Evolutionary conservation across 805 yeast species (phyloP).

Genomic region (Barnettozyma vustinii): DNA sequence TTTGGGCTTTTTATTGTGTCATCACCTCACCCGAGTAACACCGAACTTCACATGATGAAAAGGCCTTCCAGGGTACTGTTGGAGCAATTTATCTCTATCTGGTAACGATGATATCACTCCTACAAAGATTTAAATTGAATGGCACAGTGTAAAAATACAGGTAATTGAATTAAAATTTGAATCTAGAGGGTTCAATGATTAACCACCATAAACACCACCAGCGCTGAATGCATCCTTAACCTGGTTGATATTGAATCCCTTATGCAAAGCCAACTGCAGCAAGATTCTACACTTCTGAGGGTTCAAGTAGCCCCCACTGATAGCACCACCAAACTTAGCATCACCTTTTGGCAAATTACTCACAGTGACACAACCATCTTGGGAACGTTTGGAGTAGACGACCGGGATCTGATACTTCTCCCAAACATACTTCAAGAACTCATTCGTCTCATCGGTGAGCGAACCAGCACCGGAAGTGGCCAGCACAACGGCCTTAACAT

Average conservation of each 20-base stretch:
- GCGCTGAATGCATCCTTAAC: constrained; percentile 34
- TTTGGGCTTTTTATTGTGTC: background rate
- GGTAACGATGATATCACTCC: too few relatives aligned
- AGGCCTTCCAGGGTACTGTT: too few relatives aligned
- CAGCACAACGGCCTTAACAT: constrained; percentile 50
- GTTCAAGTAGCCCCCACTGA: constrained; percentile 61
- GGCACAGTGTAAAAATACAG: background rate
- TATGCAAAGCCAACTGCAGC: constrained; percentile 47
- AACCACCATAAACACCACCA: constrained; percentile 39
- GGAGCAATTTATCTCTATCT: too few relatives aligned
- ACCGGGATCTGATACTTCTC: constrained; percentile 43
- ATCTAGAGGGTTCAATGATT: background rate
- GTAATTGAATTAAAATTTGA: too few relatives aligned
- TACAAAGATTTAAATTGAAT: too few relatives aligned
- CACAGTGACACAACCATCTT: constrained; percentile 66
- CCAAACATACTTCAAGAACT: constrained; percentile 35
- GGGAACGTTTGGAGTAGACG: constrained; percentile 59
- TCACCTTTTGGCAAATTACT: constrained; percentile 18
- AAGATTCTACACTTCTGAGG: constrained; percentile 61
- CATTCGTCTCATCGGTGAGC: constrained; percentile 44
- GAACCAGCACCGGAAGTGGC: constrained; percentile 76
- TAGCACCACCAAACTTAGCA: constrained; percentile 36
- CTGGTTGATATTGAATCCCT: constrained; percentile 27
- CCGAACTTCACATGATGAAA: too few relatives aligned
- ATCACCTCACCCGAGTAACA: background rate